phyloP scores from a whole-genome alignment of 1,284 basidiomycete genomes.

The Anthracocystis panici-leucophaei region DNA sequence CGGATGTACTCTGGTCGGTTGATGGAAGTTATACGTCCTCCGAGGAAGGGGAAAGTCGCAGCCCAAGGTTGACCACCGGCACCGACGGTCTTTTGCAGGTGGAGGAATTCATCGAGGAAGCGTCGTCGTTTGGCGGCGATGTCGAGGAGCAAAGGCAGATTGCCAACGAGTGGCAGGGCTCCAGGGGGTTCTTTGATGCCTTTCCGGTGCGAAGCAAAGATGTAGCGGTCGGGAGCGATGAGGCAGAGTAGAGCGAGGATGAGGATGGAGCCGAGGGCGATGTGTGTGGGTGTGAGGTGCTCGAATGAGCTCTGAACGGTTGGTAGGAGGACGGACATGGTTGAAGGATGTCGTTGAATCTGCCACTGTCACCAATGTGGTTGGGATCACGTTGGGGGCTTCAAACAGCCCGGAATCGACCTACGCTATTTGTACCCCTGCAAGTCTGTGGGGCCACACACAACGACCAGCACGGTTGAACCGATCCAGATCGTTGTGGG shows the following conservation, averaged over 20 bases:
- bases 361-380: neutral
- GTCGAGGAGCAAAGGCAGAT: constrained; percentile 42
- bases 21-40: constrained; percentile 43
- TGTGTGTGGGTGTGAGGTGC: constrained; percentile 29
- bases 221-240: constrained; percentile 49
- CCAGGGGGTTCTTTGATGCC: constrained; percentile 44
- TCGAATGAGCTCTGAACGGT: constrained; percentile 34
- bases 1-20: constrained; percentile 54
- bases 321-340: constrained; percentile 34
- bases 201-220: constrained; percentile 42
- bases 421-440: no score
- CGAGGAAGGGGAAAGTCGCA: constrained; percentile 35
- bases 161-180: constrained; percentile 43
- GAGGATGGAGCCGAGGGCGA: constrained; percentile 32
- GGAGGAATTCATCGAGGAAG: constrained; percentile 46
- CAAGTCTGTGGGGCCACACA: no score
- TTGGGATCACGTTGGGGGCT: no score
- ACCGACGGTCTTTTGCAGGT: constrained; percentile 23
- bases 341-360: neutral
- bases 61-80: constrained; percentile 35
- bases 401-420: no score
- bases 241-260: constrained; percentile 38
- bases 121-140: constrained; percentile 38
- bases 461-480: no score
- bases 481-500: no score